Evolutionary conservation across 352 stramenopile genomes (phyloP), one percentile per base, ranked within the genome.

Genomic region (Phytophthora nicotianae): DNA sequence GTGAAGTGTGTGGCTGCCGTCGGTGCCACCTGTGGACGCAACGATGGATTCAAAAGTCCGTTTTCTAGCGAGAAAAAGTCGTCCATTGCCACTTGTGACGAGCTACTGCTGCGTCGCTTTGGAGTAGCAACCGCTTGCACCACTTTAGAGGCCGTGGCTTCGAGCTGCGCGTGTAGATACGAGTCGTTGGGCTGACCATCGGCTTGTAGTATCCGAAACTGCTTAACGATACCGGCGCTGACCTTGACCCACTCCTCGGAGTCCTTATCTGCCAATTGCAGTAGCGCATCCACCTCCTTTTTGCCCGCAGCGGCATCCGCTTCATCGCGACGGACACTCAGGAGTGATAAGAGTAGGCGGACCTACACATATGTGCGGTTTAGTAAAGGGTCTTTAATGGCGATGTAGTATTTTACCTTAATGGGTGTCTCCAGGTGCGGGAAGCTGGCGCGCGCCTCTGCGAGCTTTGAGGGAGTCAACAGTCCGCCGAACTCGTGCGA

Each of bases 171-270:
- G 45, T 89, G 77, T n/a, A 90, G 74, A 66, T 88, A 93, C 42
- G 81, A 83, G 65, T 88, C 79, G 16, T 50, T 59, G 14, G 78
- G 52, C 11, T 59, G 61, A 5, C 67, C 74, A 50, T 81, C 63
- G 19, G 63, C 57, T 1, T 76, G 68, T 47, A 88, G 68, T 41
- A 84, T 74, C 57, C 90, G 58, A 26, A 90, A 89, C 70, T 91
- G 81, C 57, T 81, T 81, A n/a, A 91, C 81, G 37, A 90, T 69
- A 8, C 80, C 81, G 0, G 72, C 76, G 29, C 68, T 74, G 33
- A 90, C 66, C 19, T 81, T 82, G 9, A 93, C 84, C 84, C 84
- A 93, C 67, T 92, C 83, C 47, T 93, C 84, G 0, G 52, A 51
- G 65, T 93, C 84, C 19, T 76, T 68, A 33, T 90, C 80, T 0